phyloP scores from a whole-genome alignment of 257 asterid species.

The Echium plantagineum region DNA sequence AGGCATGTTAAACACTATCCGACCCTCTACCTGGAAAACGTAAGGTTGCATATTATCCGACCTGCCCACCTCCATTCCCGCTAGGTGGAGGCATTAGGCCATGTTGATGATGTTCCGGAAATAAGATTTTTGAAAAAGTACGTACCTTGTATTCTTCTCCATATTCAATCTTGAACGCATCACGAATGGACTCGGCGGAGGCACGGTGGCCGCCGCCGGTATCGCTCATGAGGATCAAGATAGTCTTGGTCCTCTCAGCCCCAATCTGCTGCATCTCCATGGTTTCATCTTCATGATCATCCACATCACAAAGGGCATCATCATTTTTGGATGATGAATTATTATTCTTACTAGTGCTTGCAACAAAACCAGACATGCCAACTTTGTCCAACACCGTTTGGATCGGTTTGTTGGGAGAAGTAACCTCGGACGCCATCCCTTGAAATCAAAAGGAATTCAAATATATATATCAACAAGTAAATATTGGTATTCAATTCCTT shows the following conservation, averaged over 20 bases:
- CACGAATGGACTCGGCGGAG: conserved; percentile 41
- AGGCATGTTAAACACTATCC: too few relatives aligned
- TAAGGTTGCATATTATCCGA: too few relatives aligned
- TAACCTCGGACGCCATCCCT: conserved; percentile 45
- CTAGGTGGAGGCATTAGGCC: too few relatives aligned
- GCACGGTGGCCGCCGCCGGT: conserved; percentile 83
- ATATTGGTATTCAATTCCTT: too few relatives aligned
- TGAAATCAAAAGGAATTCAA: too few relatives aligned
- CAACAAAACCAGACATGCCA: conserved; percentile 60
- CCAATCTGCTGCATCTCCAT: conserved; percentile 88
- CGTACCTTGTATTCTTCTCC: conserved; percentile 40
- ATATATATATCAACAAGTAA: too few relatives aligned
- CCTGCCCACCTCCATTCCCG: too few relatives aligned
- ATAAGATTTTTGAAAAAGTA: not conserved
- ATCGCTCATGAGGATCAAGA: conserved; percentile 87
- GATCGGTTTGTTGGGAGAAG: conserved; percentile 53
- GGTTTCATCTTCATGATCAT: conserved; percentile 25
- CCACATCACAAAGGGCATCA: conserved; percentile 18
- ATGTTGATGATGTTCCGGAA: too few relatives aligned
- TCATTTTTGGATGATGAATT: conserved; percentile 41
- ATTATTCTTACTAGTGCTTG: conserved; percentile 39
- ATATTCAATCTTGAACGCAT: conserved; percentile 36
- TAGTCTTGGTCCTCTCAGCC: conserved; percentile 85
- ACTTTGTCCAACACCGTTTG: conserved; percentile 70
- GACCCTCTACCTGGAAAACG: too few relatives aligned